Conservation (phyloP, 1,284 basidiomycete species). For the Hypsizygus ulmarius region DNA sequence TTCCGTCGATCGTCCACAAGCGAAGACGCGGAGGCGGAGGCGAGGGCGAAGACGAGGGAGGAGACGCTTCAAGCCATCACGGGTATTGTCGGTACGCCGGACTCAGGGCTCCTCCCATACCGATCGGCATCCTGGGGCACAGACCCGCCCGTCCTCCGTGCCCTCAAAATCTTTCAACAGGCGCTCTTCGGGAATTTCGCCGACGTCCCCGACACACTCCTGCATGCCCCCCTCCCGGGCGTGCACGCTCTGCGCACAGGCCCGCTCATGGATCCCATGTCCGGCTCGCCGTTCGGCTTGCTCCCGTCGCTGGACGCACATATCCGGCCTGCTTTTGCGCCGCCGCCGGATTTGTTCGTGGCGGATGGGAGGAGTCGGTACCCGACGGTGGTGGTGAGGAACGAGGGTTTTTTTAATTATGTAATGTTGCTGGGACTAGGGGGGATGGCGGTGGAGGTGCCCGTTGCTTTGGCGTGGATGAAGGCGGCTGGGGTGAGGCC, state of each 20-base stretch:
- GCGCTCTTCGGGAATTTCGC: constrained; percentile 53
- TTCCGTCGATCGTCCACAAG: no score
- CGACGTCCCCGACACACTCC: constrained; percentile 21
- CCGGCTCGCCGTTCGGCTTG: constrained; percentile 10
- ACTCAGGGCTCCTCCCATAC: constrained; percentile 22
- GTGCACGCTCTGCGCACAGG: constrained; percentile 15
- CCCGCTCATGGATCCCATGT: constrained; percentile 15
- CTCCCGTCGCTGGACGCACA: constrained; percentile 8
- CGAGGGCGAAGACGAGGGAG: no score
- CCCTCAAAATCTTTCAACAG: constrained; percentile 46
- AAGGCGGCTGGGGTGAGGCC: constrained; percentile 55
- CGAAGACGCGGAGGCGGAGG: no score
- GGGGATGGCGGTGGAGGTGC: constrained; percentile 54
- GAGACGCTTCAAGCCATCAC: no score
- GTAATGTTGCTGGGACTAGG: constrained; percentile 44
- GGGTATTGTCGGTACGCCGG: constrained; percentile 21
- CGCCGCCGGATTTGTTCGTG: constrained; percentile 17
- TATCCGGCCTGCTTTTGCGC: constrained; percentile 11
- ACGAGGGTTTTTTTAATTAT: constrained; percentile 56
- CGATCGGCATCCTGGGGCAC: constrained; percentile 46
- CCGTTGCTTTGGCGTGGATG: constrained; percentile 80
- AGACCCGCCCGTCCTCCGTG: constrained; percentile 42
- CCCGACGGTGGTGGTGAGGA: constrained; percentile 29
- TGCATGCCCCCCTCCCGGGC: constrained; percentile 26
- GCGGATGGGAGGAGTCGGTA: constrained; percentile 19